Conservation (phyloP, 1,284 basidiomycete genomes). For the Wolfiporia cocos region DNA sequence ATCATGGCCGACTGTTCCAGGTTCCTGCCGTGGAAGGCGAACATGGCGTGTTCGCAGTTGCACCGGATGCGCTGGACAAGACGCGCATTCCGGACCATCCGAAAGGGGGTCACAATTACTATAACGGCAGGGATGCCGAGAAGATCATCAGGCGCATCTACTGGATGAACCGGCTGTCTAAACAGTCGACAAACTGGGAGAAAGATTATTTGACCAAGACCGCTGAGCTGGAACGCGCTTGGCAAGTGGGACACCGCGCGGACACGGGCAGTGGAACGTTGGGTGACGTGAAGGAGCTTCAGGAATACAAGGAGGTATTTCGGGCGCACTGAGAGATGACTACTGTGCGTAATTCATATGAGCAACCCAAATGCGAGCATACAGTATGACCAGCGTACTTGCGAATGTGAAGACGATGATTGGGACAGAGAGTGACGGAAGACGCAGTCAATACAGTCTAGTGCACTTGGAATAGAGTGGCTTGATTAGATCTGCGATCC, state of each 20-base stretch:
- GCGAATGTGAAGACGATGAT: background rate
- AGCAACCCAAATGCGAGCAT: background rate
- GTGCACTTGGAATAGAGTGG: background rate
- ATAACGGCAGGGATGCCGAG: constrained; percentile 47
- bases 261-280: no score
- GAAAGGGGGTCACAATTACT: constrained; percentile 54
- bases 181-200: constrained; percentile 15
- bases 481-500: constrained; percentile 5
- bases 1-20: constrained; percentile 38
- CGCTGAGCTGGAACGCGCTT: constrained; percentile 5
- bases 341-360: background rate
- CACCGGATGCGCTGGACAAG: constrained; percentile 17
- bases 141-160: constrained; percentile 32
- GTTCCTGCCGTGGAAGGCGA: constrained; percentile 40
- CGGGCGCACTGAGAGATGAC: no score
- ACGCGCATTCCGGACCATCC: constrained; percentile 21
- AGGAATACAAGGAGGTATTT: no score
- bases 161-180: constrained; percentile 34
- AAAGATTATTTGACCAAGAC: constrained; percentile 10
- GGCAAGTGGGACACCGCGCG: no score
- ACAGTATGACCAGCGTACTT: no score
- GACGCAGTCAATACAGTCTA: no score
- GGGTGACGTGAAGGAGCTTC: no score
- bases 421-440: no score
- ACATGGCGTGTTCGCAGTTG: constrained; percentile 35